Evolutionary conservation across 2,329 filamentous ascomycete genomes (phyloP), one percentile per base, ranked within the genome.

Genomic region (Aureobasidium vineae): DNA sequence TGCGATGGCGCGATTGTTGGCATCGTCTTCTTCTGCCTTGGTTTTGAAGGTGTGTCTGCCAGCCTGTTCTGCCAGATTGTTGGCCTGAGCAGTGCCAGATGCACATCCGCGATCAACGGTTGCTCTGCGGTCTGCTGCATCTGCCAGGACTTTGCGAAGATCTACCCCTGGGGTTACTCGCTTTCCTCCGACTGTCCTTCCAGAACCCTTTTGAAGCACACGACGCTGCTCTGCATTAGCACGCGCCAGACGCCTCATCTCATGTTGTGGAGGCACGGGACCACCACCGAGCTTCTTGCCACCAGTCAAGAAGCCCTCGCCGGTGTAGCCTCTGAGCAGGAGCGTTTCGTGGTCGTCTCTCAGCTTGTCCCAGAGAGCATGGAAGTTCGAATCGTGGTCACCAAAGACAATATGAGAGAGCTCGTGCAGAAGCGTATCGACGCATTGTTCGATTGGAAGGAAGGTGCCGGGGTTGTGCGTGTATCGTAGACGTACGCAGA

Each of bases 371-470:
- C 93, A 97, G 5, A 97, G 81, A 0, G 88, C 88, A 71, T 97
- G 87, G 74, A 98, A 98, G 41, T 89, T 85, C 54, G 82, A 84
- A 74, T 97, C 87, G 75, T 98, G 94, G 1, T 91, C 90, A 0
- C 91, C 92, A 76, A 89, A 87, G 13, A 92, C 85, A 70, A 90
- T 97, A 74, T 98, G 94, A n/a, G 87, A 88, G 2, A 98, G 85
- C 81, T 98, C 94, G 75, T 98, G 94, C 23, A 98, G 86, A 87
- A 98, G 90, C 0, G 94, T 98, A 76, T 97, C 92, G 50, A 92
- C 83, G 8, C 97, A 84, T 70, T 90, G 82, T 73, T 97, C 92
- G 66, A 93, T 79, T 1, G 90, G 88, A 23, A 97, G 77, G 73
- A 98, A 98, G 71, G 91, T 88, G 45, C 81, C 86, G 11, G 85